phyloP scores from a whole-genome alignment of 345 rosid species.

The Eutrema japonicum region DNA sequence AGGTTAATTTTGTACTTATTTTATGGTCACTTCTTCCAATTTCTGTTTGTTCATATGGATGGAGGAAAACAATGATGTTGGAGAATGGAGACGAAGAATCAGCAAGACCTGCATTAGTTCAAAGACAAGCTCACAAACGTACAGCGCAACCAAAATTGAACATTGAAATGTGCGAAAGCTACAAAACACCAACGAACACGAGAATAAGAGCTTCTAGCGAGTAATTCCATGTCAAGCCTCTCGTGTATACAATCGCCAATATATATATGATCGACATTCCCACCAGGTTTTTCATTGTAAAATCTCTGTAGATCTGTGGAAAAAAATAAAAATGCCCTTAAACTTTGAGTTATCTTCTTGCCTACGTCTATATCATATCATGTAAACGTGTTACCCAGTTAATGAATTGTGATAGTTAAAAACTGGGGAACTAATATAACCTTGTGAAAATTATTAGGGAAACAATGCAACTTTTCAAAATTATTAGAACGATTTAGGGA shows the following conservation, averaged over 20 bases:
- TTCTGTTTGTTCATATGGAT: background rate
- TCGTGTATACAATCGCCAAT: constrained; percentile 35
- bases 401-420: background rate
- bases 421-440: too few species aligned
- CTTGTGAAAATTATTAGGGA: too few species aligned
- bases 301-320: constrained; percentile 36
- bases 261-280: constrained; percentile 31
- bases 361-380: background rate
- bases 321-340: background rate
- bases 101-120: background rate
- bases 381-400: background rate
- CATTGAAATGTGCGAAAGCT: background rate
- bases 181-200: constrained; percentile 21
- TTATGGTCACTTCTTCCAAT: background rate
- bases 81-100: background rate
- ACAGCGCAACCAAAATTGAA: background rate
- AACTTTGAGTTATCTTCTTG: background rate
- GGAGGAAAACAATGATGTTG: background rate
- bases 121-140: background rate
- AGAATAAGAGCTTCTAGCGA: constrained; percentile 35
- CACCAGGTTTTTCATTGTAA: constrained; percentile 40
- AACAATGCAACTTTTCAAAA: too few species aligned
- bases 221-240: constrained; percentile 38
- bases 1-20: too few species aligned
- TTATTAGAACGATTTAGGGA: too few species aligned